These are phyloP conservation scores for Adenanthera pavonina DNA, from an alignment of 306 rosid genomes.

Conservation along the genomic window DNA sequence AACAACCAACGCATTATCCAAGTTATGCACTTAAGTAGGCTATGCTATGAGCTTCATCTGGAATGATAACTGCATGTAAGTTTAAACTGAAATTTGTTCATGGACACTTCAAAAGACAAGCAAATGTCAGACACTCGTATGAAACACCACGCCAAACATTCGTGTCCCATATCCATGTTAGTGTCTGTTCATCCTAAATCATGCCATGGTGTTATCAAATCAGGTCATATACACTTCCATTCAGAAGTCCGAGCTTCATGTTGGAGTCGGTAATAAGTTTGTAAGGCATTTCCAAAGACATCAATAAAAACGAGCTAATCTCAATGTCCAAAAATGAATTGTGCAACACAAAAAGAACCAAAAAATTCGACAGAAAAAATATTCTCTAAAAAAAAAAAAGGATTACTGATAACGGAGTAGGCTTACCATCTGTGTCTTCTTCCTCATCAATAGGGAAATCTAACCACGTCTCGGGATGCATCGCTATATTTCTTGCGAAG, in stretches of 20 bases:
- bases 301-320: background rate
- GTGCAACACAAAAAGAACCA: background rate
- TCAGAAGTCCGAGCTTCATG: background rate
- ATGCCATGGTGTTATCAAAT: background rate
- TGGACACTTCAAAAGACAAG: too few species aligned
- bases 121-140: too few species aligned
- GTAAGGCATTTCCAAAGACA: background rate
- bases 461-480: constrained; percentile 99
- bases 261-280: background rate
- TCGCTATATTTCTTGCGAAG: constrained; percentile 60
- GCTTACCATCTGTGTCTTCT: constrained; percentile 57
- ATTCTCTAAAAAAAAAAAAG: background rate
- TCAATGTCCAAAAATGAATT: background rate
- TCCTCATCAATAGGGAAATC: constrained; percentile 94
- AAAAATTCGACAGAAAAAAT: background rate
- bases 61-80: constrained; percentile 5
- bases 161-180: too few species aligned
- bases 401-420: background rate
- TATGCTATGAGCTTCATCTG: background rate
- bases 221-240: background rate
- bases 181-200: background rate
- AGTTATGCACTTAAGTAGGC: background rate
- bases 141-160: too few species aligned
- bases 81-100: constrained; percentile 8
- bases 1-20: background rate